Base-by-base conservation (phyloP, 2,329 filamentous ascomycete species). In the Tympanopsis confertula region DNA sequence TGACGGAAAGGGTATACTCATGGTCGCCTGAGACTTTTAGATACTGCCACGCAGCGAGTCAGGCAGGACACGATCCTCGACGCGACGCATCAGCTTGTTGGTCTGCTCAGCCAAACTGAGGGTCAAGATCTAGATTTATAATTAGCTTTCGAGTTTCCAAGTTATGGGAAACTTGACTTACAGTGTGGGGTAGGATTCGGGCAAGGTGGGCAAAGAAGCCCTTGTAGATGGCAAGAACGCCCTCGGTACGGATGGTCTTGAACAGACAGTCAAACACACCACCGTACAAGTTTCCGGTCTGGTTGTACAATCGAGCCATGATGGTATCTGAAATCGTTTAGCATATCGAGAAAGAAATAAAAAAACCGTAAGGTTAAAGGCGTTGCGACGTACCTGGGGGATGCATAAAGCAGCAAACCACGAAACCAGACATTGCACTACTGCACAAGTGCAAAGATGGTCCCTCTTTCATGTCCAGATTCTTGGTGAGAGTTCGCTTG, bases 241-340 rank as follows among this genome's bases (percentile, higher is more conserved):
- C 91, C 58, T 98, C 91, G 0, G 86, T 94, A 55, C 80, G 82
- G 43, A 98, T 71, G 0, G 91, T 98, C 64, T 94, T 88, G 56
- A 74, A 76, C 42, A 96, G 62, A 57, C 91, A 98, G 62, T 98
- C 91, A 45, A 94, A 84, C 4, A 93, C 86, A 41, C 88, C 84
- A 48, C 74, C 80, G 68, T 98, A 98, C n/a, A 98, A 71, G 56
- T 95, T 94, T 38, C 91, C 91, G 44, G 88, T 94, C 59, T 98
- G 91, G 66, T 98, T 98, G 69, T 98, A 98, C 69, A 98, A 81
- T 44, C 91, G 82, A 44, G 86, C 91, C 91, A 98, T 98, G 62
- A 98, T 85, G 4, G 91, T 98, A 58, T 98, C 91, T 74, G 43
- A 4, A 13, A 10, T 33, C 14, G 39, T 45, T 39, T 42, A 49